Base-by-base conservation (phyloP, 2,329 filamentous ascomycete species). In the Cladosporium sp. region DNA sequence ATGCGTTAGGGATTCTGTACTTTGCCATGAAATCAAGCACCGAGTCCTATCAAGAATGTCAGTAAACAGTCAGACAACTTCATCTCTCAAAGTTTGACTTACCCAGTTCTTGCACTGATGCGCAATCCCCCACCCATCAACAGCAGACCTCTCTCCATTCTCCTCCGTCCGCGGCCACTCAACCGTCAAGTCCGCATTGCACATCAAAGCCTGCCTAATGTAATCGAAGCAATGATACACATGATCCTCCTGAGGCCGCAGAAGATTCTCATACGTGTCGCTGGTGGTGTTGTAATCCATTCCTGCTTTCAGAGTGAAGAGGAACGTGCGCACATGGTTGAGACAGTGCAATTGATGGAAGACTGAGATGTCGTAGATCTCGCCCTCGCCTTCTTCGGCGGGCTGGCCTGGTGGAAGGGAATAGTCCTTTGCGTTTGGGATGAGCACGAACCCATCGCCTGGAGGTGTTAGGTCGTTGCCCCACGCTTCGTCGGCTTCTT, bases 271-370 rank as follows among this genome's bases (percentile, higher is more conserved):
- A 11, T 52, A 57, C 5, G 58, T 45, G 15, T 57, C 49, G 16
- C 50, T 35, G 7, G 55, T 40, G 25, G 56, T 54, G 33, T 55
- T 57, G 20, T 48, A 50, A 8, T 57, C 54, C 19, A 60, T 39
- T 12, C 47, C 47, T 7, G 59, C 60, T 8, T 63, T 41, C 35
- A 65, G 53, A 13, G 55, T 54, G 47, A 56, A 63, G 18, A 57
- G 51, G 43, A 62, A 61, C 2, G 54, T 61, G 3, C 65, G 59
- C 27, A 68, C 59, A 38, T 64, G 59, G 13, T 50, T 43, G 1
- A 68, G 58, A 43, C 66, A 68, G 50, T 68, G 65, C 32, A 68
- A 51, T 43, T 67, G 63, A 50, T 68, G 65, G 56, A 63, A 68
- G 40, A 68, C 43, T n/a, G 63, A 59, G 38, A 62, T 59, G 38